Base-by-base conservation (phyloP, 2,329 filamentous ascomycete species). In the Elsinoe perseae region DNA sequence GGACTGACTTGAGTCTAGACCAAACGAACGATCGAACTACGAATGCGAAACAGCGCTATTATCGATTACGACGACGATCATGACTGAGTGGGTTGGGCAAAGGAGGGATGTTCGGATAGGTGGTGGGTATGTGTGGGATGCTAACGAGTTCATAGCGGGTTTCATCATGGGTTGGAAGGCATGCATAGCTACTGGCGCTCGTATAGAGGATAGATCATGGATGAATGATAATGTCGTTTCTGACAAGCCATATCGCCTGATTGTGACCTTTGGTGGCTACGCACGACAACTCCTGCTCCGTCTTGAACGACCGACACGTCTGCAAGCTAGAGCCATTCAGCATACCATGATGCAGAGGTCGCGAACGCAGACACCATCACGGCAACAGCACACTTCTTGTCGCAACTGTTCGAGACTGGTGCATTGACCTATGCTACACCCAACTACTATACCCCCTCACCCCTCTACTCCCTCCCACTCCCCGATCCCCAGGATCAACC, bases 401-500 rank as follows among this genome's bases (percentile, higher is more conserved):
- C n/a, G n/a, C n/a, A n/a, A n/a, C n/a, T n/a, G n/a, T n/a, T n/a
- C n/a, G n/a, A n/a, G n/a, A n/a, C n/a, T n/a, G n/a, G n/a, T n/a
- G n/a, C n/a, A n/a, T n/a, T n/a, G n/a, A n/a, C n/a, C n/a, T n/a
- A n/a, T n/a, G n/a, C 48, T 75, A 86, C 61, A 86, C 83, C 63
- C 80, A 78, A 68, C 83, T 80, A 67, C 83, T 86, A 67, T 87
- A 87, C 55, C 81, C 80, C 59, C 70, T 72, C n/a, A 77, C 76
- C 58, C 81, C 69, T 65, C 79, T 25, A 1, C 48, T 30, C 18
- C 48, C 48, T 36, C 48, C 28, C 23, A 9, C 44, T 16, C 38
- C 38, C 7, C 30, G 12, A 10, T 18, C 30, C 28, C 16, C 48
- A 8, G 28, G n/a, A 52, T 34, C 44, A 14, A 50, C 44, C 44